Evolutionary conservation across 2,329 filamentous ascomycete species (phyloP).

Genomic region (Fusarium bulbicola): DNA sequence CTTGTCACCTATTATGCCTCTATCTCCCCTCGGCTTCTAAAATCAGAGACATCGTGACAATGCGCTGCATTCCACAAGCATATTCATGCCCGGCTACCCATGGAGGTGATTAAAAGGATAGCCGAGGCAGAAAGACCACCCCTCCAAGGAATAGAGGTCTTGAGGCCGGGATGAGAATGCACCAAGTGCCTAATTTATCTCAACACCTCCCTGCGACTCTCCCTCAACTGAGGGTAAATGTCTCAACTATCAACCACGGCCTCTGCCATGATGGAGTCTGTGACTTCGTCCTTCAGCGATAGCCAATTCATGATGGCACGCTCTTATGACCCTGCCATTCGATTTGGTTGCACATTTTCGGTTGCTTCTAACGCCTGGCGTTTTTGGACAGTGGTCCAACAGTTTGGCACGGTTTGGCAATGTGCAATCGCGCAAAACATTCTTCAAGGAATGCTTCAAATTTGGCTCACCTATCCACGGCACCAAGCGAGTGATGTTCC

Average conservation of each 20-base stretch:
- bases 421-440: conserved; percentile 12
- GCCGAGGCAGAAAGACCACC: not conserved
- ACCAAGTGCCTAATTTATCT: not conserved
- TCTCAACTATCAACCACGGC: not conserved
- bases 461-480: not conserved
- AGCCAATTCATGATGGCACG: conserved; percentile 48
- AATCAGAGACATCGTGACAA: conserved; percentile 3
- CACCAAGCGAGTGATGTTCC: conserved; percentile 21
- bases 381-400: conserved; percentile 16
- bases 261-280: conserved; percentile 5
- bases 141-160: not conserved
- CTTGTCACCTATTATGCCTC: conserved; percentile 72
- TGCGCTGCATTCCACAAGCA: not conserved
- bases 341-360: conserved; percentile 17
- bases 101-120: not conserved
- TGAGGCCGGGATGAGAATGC: not conserved
- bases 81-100: conserved; percentile 9
- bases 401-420: conserved; percentile 4
- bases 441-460: not conserved
- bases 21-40: conserved; percentile 70
- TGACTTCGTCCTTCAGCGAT: conserved; percentile 28
- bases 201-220: not conserved
- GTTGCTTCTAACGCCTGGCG: conserved; percentile 28
- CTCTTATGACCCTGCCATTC: conserved; percentile 44
- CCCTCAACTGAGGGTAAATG: not conserved